Evolutionary conservation across 2,329 filamentous ascomycete genomes (phyloP), one percentile per base, ranked within the genome.

Genomic region (Pseudogymnoascus sp.): DNA sequence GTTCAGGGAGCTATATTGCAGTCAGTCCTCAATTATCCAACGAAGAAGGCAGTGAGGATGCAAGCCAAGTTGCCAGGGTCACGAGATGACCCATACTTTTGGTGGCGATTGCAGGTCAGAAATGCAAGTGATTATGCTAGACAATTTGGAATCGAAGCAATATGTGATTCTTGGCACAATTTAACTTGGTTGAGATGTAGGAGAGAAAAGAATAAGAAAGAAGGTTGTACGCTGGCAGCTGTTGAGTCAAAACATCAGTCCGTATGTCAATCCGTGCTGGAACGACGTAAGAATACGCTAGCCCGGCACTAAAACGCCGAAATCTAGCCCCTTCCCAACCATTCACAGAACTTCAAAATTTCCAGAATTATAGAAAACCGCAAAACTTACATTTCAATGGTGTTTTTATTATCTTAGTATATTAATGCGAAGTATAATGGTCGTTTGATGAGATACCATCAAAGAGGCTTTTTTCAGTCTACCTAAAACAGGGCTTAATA

Each of bases 51-150:
- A 42, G 38, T 7, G 17, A 42, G 38, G 38, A 21, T 42, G 38
- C 38, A 42, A 42, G 19, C 38, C 38, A 62, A 62, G 79, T 80
- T 62, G 78, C 77, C 42, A 81, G 73, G 61, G 74, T 77, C 23
- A 75, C 72, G 26, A 77, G 69, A 63, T 76, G 75, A 11, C 75
- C 76, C 75, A 76, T 76, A 19, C 11, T 42, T 42, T 42, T 42
- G 17, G 38, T 42, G 38, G 17, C 38, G 17, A 42, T 42, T 42
- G 17, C 19, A 42, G 38, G 38, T 42, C 1, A 42, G 38, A 19
- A 42, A 42, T 42, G 38, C 38, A 21, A 21, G 19, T 42, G 40
- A 21, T 21, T 21, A 42, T 21, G 40, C 40, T 40, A 40, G 37
- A 42, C 40, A 21, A 21, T 21, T 42, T 42, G 40, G 40, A 42